Evolutionary conservation across 2,329 filamentous ascomycete species (phyloP).

Genomic region (Biscogniauxia mediterranea): DNA sequence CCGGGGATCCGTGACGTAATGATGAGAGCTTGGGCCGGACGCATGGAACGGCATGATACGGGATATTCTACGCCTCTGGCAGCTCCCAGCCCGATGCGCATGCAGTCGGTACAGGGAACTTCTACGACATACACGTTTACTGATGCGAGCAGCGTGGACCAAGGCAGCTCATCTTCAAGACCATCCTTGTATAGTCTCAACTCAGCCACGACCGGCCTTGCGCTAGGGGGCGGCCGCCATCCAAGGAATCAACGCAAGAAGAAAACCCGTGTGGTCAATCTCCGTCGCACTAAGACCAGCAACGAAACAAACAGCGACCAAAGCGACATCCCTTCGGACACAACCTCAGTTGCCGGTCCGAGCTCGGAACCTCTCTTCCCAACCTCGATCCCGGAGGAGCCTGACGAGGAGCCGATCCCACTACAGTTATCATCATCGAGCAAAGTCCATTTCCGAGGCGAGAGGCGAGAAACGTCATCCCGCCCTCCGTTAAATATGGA

Average conservation of each 20-base stretch:
- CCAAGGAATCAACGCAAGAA: constrained; percentile 68
- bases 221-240: constrained; percentile 58
- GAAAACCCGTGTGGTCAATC: constrained; percentile 80
- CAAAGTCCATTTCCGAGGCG: constrained; percentile 43
- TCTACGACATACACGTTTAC: constrained; percentile 71
- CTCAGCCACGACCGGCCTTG: constrained; percentile 61
- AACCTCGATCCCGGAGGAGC: constrained; percentile 58
- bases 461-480: constrained; percentile 30
- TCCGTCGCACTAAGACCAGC: constrained; percentile 62
- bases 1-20: constrained; percentile 87
- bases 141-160: constrained; percentile 63
- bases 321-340: constrained; percentile 50
- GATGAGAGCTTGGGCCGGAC: constrained; percentile 87
- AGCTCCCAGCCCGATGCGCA: constrained; percentile 57
- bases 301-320: constrained; percentile 50
- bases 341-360: constrained; percentile 55
- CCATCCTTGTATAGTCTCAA: constrained; percentile 63
- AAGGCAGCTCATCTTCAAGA: constrained; percentile 64
- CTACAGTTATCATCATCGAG: constrained; percentile 28
- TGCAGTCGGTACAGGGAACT: constrained; percentile 59
- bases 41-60: constrained; percentile 66
- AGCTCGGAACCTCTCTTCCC: constrained; percentile 60
- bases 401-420: constrained; percentile 44
- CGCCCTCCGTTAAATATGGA: constrained; percentile 36
- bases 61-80: constrained; percentile 46